Evolutionary conservation across 768 basidiomycete species (phyloP).

Genomic region (Kwoniella pini): DNA sequence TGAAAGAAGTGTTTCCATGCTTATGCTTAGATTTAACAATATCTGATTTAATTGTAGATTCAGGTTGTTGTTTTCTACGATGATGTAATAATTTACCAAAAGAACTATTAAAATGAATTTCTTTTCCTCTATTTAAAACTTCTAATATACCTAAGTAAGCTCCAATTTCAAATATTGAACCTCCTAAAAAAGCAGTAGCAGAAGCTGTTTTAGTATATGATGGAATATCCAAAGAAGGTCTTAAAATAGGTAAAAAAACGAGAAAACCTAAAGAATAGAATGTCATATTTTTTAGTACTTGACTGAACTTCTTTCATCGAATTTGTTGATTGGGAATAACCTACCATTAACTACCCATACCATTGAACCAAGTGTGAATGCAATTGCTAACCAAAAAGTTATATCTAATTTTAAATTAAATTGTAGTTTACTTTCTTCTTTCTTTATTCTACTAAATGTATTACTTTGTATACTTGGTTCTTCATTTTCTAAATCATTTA

Average conservation of each 20-base stretch:
- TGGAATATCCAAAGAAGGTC: constrained; percentile 44
- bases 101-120: constrained; percentile 35
- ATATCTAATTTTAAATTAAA: constrained; percentile 43
- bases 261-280: constrained; percentile 26
- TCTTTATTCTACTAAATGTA: constrained; percentile 21
- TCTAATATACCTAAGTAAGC: constrained; percentile 62
- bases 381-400: constrained; percentile 49
- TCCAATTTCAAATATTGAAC: constrained; percentile 65
- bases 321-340: constrained; percentile 2
- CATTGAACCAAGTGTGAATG: constrained; percentile 58
- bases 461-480: constrained; percentile 14
- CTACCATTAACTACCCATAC: constrained; percentile 63
- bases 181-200: constrained; percentile 63
- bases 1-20: background rate
- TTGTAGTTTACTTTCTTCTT: constrained; percentile 32
- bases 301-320: too few relatives aligned
- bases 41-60: background rate
- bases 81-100: constrained; percentile 28
- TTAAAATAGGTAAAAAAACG: constrained; percentile 60
- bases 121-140: constrained; percentile 53
- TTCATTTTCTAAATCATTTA: background rate
- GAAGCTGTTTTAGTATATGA: constrained; percentile 55
- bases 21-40: background rate
- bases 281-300: too few relatives aligned
- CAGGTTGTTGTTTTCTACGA: constrained; percentile 10